Conservation (phyloP, 2,329 filamentous ascomycete species). For the Elsinoe batatas region DNA sequence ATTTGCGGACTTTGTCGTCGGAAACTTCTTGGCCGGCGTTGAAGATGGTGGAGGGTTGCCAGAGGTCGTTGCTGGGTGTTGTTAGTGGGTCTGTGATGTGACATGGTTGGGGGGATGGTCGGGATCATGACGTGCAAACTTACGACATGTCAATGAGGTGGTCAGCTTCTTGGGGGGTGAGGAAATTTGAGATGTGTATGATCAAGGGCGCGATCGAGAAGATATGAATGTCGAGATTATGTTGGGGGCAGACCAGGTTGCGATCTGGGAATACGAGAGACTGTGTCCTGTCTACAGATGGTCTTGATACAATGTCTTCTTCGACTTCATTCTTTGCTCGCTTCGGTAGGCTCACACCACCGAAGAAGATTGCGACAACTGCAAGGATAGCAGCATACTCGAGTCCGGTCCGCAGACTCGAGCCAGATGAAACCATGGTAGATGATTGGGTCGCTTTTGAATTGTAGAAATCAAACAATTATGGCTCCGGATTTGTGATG, state of each 20-base stretch:
- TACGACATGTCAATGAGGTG: conserved; percentile 47
- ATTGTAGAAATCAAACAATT: neutral
- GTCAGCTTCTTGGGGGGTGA: conserved; percentile 39
- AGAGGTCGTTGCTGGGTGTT: conserved; percentile 33
- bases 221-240: conserved; percentile 37
- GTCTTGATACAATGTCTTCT: neutral
- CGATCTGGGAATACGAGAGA: conserved; percentile 32
- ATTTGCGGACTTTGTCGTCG: conserved; percentile 42
- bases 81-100: conserved; percentile 10
- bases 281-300: conserved; percentile 27
- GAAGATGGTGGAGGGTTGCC: conserved; percentile 46
- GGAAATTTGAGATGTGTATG: conserved; percentile 49
- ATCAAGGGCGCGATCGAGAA: conserved; percentile 46
- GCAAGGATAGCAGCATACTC: conserved; percentile 25
- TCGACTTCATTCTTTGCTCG: neutral
- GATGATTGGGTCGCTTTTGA: neutral
- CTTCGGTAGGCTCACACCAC: conserved; percentile 18
- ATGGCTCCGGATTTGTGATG: too few species aligned
- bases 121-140: neutral
- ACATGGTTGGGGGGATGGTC: neutral
- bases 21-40: conserved; percentile 38
- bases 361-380: conserved; percentile 26
- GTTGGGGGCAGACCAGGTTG: conserved; percentile 30
- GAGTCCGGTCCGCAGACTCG: conserved; percentile 22
- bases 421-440: neutral